Base-by-base conservation (phyloP, 2,329 filamentous ascomycete genomes). In the Sporothrix curviconia region DNA sequence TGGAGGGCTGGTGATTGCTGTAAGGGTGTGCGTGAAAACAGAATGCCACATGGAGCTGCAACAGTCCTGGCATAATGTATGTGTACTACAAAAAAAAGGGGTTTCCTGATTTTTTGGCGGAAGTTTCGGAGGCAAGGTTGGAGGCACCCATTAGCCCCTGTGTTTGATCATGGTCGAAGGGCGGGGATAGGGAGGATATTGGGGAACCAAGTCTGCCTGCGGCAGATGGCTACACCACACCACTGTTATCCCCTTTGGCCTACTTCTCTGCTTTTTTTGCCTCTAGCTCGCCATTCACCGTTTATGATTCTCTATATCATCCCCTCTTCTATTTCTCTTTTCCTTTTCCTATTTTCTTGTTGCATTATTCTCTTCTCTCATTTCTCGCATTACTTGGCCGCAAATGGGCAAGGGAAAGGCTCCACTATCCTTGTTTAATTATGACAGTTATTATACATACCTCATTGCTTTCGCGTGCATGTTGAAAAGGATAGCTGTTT, bases 301-400 rank as follows among this genome's bases (percentile, higher is more conserved):
- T 67, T 60, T 65, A 58, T 24, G 17, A 22, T 42, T 39, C 37
- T 19, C 17, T 50, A 30, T 34, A 34, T 32, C 49, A 34, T 25
- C 39, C 34, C 36, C 58, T 32, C 39, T 37, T 44, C 50, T 43
- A 28, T 17, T 19, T 43, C 58, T 61, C 59, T 54, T 50, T 54
- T 36, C 36, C 11, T 58, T 51, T 28, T 52, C 24, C 24, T 66
- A 22, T 40, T 68, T 60, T 66, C 59, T 62, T 59, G 19, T 44
- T 24, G 17, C 50, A 44, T 37, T 36, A 55, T 47, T 56, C 19
- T 43, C 44, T 9, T 46, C 30, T 43, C n/a, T 40, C 19, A 43
- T 55, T 52, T 50, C 17, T 54, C 56, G 25, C 36, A 43, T 51
- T 49, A 46, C 17, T 19, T 55, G 53, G 19, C 39, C 43, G 55